phyloP scores from a whole-genome alignment of 2,329 filamentous ascomycete species.

The Periconia digitata region DNA sequence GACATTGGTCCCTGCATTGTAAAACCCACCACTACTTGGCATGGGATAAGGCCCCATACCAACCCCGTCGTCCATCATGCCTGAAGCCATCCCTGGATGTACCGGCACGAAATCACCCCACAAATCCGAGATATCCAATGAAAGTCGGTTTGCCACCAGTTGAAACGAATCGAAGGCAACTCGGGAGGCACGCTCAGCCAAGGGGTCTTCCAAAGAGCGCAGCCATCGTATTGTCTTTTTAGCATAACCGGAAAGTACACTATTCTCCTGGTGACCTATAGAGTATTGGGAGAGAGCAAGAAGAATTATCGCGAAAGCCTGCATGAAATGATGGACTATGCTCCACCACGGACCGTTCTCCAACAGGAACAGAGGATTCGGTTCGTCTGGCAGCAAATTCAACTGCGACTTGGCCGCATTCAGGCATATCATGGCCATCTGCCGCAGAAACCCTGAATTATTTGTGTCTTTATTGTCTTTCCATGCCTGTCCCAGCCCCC shows the following conservation, averaged over 20 bases:
- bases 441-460: slow-evolving; percentile 28
- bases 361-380: slow-evolving; percentile 31
- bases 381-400: slow-evolving; percentile 39
- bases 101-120: slow-evolving; percentile 5
- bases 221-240: slow-evolving; percentile 40
- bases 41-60: not conserved
- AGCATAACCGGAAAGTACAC: slow-evolving; percentile 23
- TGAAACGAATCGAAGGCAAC: slow-evolving; percentile 22
- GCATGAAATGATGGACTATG: slow-evolving; percentile 44
- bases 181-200: slow-evolving; percentile 25
- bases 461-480: slow-evolving; percentile 20
- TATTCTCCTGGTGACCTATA: slow-evolving; percentile 19
- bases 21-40: not conserved
- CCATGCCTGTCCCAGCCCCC: slow-evolving; percentile 23
- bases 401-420: slow-evolving; percentile 39
- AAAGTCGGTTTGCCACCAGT: slow-evolving; percentile 19
- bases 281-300: slow-evolving; percentile 38
- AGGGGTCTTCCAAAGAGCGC: slow-evolving; percentile 31
- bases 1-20: not conserved
- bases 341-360: slow-evolving; percentile 46
- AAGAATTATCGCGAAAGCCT: slow-evolving; percentile 42
- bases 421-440: slow-evolving; percentile 39
- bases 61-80: not conserved
- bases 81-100: not conserved
- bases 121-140: slow-evolving; percentile 14